Evolutionary conservation across 129 eudicot species (phyloP), one percentile per base, ranked within the genome.

Genomic region (Artemisia annua): DNA sequence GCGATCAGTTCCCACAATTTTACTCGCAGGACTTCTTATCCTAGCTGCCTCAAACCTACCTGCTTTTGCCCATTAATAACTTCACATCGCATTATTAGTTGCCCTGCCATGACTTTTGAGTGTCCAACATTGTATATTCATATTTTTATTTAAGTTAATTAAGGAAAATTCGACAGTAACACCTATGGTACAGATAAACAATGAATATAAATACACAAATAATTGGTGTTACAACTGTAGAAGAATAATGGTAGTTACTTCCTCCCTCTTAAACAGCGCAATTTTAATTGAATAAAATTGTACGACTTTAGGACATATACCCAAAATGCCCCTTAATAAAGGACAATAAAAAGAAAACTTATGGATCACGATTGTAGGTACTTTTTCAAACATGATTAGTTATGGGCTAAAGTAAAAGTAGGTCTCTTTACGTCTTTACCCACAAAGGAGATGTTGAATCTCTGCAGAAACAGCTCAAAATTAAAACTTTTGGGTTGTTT

Each of bases 391-490:
- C 20, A n/a, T 63, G 66, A 14, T 22, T 61, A 61, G 17, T 14
- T 22, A 14, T 2, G 66, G 19, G 44, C n/a, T 22, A 61, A 26
- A 28, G 30, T 11, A 61, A 26, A 28, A 28, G 66, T 61, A 61
- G 26, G 63, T 62, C 15, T 63, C 9, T 35, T 9, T 18, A 39
- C 51, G 46, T 39, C 46, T 39, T 39, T 63, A 32, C 19, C 17
- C 49, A 11, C 26, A 59, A 59, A 58, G 68, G 68, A 63, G 30
- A 39, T 64, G 66, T 35, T 75, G 65, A 55, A 15, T 32, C 3
- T 63, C 39, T 28, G 39, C 63, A 48, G 53, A 28, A 64, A 74
- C 70, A 50, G 53, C 48, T 52, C 1, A 14, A 63, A 48, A 15
- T 30, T n/a, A 62, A 20, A 22, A 16, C 15, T 28, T 16, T 49